Evolutionary conservation across 257 asterid genomes (phyloP), one percentile per base, ranked within the genome.

Genomic region (Echium plantagineum): DNA sequence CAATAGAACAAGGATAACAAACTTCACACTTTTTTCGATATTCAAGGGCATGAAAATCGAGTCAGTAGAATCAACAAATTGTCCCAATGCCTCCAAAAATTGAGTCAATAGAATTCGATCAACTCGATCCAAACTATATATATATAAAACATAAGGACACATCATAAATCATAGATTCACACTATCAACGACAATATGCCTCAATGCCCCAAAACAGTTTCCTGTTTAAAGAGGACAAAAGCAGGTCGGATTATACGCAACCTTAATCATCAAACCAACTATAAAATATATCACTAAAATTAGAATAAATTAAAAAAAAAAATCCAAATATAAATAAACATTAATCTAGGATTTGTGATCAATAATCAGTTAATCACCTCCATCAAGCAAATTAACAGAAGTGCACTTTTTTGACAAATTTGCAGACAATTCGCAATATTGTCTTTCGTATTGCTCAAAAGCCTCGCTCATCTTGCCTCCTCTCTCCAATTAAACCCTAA

Each of bases 401-500:
- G 72, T 59, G 61, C 71, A 60, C 62, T 60, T 77, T 67, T 73
- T 66, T 28, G 48, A 64, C 16, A 77, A 65, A 67, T 67, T 62
- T 1, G 77, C 71, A 15, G 86, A 80, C 42, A 83, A 76, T 79
- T 83, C 81, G 65, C 86, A 83, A 70, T 80, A 83, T 62, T 74
- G 86, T 61, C 78, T 72, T 30, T 83, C 90, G 71, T 65, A 75
- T 57, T 82, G 78, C 61, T 83, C 90, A 21, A 80, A 83, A 18
- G 55, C 72, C 22, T 76, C 71, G 65, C 83, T 72, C 90, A 83
- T 80, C 72, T 52, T 60, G 15, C 46, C 49, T 3, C 15, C 4
- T 35, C 46, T 13, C 46, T 35, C 9, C 46, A 42, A 10, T 42
- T 42, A 10, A 42, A 42, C 16, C 49, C 47, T 7, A 42, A 42